These are phyloP conservation scores for Kazachstania africana DNA, from an alignment of 805 yeast genomes.

Conservation along the genomic window DNA sequence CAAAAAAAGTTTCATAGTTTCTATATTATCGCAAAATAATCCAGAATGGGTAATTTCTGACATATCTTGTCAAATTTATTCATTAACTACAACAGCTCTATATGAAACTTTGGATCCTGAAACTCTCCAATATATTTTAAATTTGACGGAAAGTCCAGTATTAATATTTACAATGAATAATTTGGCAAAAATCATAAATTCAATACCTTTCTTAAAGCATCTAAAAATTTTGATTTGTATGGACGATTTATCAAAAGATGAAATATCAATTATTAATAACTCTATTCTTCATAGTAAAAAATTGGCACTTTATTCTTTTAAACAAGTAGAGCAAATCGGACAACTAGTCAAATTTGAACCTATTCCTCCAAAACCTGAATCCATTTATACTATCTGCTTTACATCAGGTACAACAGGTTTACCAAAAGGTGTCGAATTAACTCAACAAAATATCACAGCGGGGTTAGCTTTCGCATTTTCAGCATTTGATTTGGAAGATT, in stretches of 20 bases:
- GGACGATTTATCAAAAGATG: constrained; percentile 33
- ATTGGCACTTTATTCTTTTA: constrained; percentile 32
- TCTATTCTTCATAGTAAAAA: constrained; percentile 20
- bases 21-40: constrained; percentile 46
- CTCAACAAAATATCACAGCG: constrained; percentile 41
- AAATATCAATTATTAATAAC: constrained; percentile 22
- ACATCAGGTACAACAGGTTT: constrained; percentile 70
- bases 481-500: constrained; percentile 20
- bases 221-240: constrained; percentile 45
- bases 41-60: constrained; percentile 63
- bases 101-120: constrained; percentile 49
- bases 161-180: constrained; percentile 44
- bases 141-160: constrained; percentile 50
- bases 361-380: constrained; percentile 40
- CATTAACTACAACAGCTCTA: constrained; percentile 40
- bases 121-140: constrained; percentile 52
- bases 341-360: constrained; percentile 31
- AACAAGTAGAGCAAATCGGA: constrained; percentile 33
- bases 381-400: constrained; percentile 51
- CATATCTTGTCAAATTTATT: constrained; percentile 52
- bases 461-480: constrained; percentile 35
- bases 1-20: constrained; percentile 35
- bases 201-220: constrained; percentile 30
- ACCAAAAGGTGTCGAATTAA: constrained; percentile 58
- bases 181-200: constrained; percentile 34